phyloP scores from a whole-genome alignment of 352 stramenopile species.

The Hyaloperonospora brassicae region DNA sequence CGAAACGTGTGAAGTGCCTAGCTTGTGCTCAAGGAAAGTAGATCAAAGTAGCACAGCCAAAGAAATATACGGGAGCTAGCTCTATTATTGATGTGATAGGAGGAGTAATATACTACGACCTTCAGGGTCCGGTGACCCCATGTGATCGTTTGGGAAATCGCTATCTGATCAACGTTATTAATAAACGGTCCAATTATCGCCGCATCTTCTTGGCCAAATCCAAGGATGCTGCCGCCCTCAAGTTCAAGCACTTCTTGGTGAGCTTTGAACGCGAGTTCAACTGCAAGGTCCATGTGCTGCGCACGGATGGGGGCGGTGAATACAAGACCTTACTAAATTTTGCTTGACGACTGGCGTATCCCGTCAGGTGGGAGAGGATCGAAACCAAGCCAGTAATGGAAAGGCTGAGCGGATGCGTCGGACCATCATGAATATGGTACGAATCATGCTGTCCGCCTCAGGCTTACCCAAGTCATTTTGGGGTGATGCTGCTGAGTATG shows the following conservation, averaged over 20 bases:
- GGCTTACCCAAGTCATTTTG: neutral
- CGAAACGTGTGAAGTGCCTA: too few relatives aligned
- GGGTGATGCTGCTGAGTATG: neutral
- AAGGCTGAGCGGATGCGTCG: neutral
- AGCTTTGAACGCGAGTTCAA: constrained; percentile 1
- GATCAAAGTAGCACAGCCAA: too few relatives aligned
- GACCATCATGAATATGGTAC: constrained; percentile 1
- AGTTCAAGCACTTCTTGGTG: constrained; percentile 1
- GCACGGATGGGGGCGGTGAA: neutral
- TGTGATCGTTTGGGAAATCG: too few relatives aligned
- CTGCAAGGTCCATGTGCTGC: neutral
- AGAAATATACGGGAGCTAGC: too few relatives aligned
- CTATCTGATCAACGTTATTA: too few relatives aligned
- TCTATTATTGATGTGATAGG: too few relatives aligned
- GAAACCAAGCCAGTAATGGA: neutral
- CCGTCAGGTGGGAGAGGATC: neutral
- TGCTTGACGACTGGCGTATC: neutral
- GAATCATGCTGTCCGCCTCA: neutral
- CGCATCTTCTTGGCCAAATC: neutral
- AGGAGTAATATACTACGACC: too few relatives aligned
- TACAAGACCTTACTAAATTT: neutral
- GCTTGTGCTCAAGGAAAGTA: too few relatives aligned
- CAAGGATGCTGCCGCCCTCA: neutral
- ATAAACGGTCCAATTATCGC: neutral
- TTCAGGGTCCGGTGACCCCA: too few relatives aligned